Percentiles rank a stretch among this genome's conserved stretches.
Evolutionary conservation across 768 basidiomycete species (phyloP).

Genomic region (Artomyces pyxidatus): DNA sequence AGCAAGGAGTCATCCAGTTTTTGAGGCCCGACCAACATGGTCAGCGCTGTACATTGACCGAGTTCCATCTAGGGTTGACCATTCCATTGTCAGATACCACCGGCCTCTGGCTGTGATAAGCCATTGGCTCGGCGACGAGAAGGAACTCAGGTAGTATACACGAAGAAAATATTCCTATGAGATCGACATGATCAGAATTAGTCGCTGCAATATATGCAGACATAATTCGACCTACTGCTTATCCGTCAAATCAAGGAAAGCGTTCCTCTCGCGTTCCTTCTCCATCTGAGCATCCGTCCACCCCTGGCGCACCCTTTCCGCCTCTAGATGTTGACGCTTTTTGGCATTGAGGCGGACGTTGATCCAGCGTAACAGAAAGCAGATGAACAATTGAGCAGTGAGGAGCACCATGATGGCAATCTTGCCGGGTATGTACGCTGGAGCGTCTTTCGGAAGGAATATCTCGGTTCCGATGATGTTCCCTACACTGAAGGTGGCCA

Average conservation of each 20-base stretch:
- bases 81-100: too few species aligned
- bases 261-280: slow-evolving; percentile 49
- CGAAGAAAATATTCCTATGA: slow-evolving; percentile 48
- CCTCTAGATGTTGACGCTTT: slow-evolving; percentile 34
- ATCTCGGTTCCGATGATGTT: slow-evolving; percentile 60
- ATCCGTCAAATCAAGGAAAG: slow-evolving; percentile 58
- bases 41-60: too few species aligned
- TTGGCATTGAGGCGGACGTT: slow-evolving; percentile 46
- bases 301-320: slow-evolving; percentile 36
- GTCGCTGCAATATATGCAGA: neutral
- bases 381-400: slow-evolving; percentile 41
- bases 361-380: slow-evolving; percentile 42
- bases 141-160: slow-evolving; percentile 39
- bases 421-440: slow-evolving; percentile 59
- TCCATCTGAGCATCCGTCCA: slow-evolving; percentile 55
- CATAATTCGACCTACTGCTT: slow-evolving; percentile 42
- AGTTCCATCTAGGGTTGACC: too few species aligned
- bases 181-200: neutral
- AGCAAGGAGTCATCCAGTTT: too few species aligned
- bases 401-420: slow-evolving; percentile 56
- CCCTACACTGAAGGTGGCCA: slow-evolving; percentile 45
- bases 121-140: neutral
- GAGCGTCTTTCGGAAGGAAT: slow-evolving; percentile 54
- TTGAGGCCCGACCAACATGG: too few species aligned
- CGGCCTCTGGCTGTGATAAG: too few species aligned